phyloP scores from a whole-genome alignment of 108 stramenopile genomes.

The Nitzschia putrida region DNA sequence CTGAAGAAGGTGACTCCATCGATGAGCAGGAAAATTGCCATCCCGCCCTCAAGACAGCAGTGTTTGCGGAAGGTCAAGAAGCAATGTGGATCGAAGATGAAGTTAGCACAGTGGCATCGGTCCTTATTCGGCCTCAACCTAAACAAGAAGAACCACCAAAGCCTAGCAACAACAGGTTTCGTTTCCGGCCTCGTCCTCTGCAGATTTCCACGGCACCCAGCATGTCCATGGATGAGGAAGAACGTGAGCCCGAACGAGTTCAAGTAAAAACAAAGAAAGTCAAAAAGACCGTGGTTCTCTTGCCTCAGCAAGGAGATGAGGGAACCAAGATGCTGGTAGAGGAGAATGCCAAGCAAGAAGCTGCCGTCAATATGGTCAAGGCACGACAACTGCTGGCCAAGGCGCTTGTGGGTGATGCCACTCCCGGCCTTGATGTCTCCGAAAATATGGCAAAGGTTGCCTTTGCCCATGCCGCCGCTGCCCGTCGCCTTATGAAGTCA shows the following conservation, averaged over 20 bases:
- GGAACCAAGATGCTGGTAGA: constrained; percentile 10
- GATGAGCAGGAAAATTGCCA: constrained; percentile 14
- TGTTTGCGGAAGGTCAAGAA: constrained; percentile 35
- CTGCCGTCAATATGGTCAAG: constrained; percentile 15
- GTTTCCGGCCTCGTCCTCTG: background rate
- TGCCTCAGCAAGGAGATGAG: constrained; percentile 25
- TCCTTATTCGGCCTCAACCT: constrained; percentile 13
- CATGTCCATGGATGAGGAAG: constrained; percentile 6
- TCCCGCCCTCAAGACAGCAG: constrained; percentile 25
- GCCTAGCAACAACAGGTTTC: constrained; percentile 5
- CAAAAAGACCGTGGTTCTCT: constrained; percentile 24
- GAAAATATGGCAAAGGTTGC: constrained; percentile 25
- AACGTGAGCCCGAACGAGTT: background rate
- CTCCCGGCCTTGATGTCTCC: constrained; percentile 10
- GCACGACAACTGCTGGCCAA: constrained; percentile 26
- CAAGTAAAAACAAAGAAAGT: constrained; percentile 22
- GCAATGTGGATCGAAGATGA: constrained; percentile 38
- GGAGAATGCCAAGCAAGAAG: constrained; percentile 19
- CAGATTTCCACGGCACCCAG: background rate
- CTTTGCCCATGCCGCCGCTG: constrained; percentile 23
- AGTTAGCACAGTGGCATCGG: constrained; percentile 21
- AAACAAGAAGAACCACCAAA: background rate
- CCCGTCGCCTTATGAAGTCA: constrained; percentile 17
- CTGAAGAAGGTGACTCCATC: background rate
- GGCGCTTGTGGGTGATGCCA: constrained; percentile 12